Evolutionary conservation across 176 grass and related monocot species (phyloP).

Genomic region (Triticum monococcum): DNA sequence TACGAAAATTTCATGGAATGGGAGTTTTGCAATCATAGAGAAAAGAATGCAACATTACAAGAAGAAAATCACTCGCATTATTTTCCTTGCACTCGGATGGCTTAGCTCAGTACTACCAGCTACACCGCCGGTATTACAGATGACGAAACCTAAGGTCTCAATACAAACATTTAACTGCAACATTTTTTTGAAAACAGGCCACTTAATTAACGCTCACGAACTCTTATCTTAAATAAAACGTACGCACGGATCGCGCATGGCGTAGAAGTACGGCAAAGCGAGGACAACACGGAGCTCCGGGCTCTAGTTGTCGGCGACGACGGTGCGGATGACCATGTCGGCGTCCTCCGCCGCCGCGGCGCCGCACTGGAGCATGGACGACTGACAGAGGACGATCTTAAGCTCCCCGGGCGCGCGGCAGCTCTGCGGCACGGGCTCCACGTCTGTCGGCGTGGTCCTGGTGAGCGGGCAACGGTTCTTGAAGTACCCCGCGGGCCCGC

Average conservation of each 20-base stretch:
- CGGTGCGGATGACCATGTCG: conserved; percentile 40
- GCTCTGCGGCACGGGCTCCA: conserved; percentile 53
- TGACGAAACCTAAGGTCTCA: background rate
- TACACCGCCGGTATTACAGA: background rate
- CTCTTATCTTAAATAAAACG: background rate
- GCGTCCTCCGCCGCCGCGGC: background rate
- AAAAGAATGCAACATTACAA: background rate
- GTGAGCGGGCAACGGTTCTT: conserved; percentile 40
- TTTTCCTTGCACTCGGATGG: background rate
- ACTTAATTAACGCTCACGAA: background rate
- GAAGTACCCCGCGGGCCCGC: conserved; percentile 23
- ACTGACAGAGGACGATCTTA: conserved; percentile 50
- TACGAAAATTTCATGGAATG: background rate
- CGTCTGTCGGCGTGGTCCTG: conserved; percentile 37
- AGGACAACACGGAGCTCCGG: background rate
- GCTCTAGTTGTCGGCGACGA: conserved; percentile 39
- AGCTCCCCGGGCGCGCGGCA: conserved; percentile 49
- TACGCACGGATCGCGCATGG: background rate
- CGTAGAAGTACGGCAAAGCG: background rate
- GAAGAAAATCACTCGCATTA: background rate
- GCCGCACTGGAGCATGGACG: background rate
- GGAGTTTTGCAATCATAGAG: background rate
- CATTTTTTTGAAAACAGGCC: background rate
- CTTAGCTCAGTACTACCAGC: background rate
- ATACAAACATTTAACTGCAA: background rate